phyloP scores from a whole-genome alignment of 768 basidiomycete genomes.

The Kwoniella bestiolae region DNA sequence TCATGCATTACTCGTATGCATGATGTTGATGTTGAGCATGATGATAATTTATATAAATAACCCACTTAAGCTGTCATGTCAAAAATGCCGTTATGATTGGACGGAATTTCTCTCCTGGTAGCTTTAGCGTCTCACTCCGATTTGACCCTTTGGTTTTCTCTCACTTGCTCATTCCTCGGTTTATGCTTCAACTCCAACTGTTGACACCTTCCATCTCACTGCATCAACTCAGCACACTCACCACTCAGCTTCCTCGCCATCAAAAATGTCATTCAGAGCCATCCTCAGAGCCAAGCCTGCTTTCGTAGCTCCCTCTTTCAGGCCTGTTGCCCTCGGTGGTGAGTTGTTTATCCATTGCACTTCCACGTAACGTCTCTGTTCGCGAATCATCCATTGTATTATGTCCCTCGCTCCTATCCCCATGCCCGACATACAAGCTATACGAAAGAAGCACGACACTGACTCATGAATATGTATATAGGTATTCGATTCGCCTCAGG shows the following conservation, averaged over 20 bases:
- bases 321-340: conserved; percentile 36
- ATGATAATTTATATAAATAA: not conserved
- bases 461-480: not conserved
- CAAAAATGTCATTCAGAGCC: conserved; percentile 21
- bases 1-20: not conserved
- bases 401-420: no score
- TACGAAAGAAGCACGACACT: no score
- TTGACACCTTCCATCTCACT: not conserved
- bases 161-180: not conserved
- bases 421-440: no score
- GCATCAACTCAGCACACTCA: no score
- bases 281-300: conserved; percentile 31
- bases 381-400: no score
- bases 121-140: conserved; percentile 16
- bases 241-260: conserved; percentile 20
- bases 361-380: no score
- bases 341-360: no score
- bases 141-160: conserved; percentile 8
- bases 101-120: conserved; percentile 1
- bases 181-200: not conserved
- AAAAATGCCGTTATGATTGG: not conserved
- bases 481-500: conserved; percentile 49
- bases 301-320: conserved; percentile 17
- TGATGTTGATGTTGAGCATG: not conserved
- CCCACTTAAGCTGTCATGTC: not conserved